Evolutionary conservation across 2,329 filamentous ascomycete species (phyloP), one percentile per base, ranked within the genome.

Genomic region (Colletotrichum incanum): DNA sequence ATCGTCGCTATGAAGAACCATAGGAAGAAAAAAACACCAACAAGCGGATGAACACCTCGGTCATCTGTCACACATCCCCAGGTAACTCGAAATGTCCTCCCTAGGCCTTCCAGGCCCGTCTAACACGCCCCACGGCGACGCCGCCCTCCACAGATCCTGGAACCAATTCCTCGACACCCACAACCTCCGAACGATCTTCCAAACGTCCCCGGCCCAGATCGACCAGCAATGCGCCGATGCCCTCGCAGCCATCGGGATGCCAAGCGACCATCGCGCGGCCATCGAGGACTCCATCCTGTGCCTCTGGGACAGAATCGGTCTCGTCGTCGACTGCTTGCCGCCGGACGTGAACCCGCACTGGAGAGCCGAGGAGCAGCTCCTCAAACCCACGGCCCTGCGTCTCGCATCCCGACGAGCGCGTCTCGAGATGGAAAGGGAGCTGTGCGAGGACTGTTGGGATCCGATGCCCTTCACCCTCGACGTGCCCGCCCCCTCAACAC

Each of bases 311-410:
- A 5, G 18, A 9, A 41, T 41, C n/a, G 60, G 34, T n/a, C 60
- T 62, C 16, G n/a, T 20, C 45, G 60, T 52, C 45, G 60, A 62
- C 60, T 14, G 8, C 34, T 26, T 62, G 31, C 45, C 34, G 26
- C n/a, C 60, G 34, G 31, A 62, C 28, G 60, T 37, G 31, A 62
- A 52, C 60, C 45, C 45, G 9, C 6, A 26, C 12, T 62, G 60
- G 60, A 26, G 60, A 5, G 60, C 45, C 31, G 45, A 62, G 23
- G 60, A 62, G 34, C 60, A 62, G 60, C 45, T 62, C 31, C 31
- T 62, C 60, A 62, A 50, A 31, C 60, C n/a, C 60, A 52, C 60
- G 23, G 60, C 60, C n/a, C 45, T 62, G 34, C 45, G 60, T 16
- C 60, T 62, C 31, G 43, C 45, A 20, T n/a, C 45, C 31, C 59